Evolutionary conservation across 495 filamentous ascomycete genomes (phyloP).

Genomic region (Apiosordaria backusii): DNA sequence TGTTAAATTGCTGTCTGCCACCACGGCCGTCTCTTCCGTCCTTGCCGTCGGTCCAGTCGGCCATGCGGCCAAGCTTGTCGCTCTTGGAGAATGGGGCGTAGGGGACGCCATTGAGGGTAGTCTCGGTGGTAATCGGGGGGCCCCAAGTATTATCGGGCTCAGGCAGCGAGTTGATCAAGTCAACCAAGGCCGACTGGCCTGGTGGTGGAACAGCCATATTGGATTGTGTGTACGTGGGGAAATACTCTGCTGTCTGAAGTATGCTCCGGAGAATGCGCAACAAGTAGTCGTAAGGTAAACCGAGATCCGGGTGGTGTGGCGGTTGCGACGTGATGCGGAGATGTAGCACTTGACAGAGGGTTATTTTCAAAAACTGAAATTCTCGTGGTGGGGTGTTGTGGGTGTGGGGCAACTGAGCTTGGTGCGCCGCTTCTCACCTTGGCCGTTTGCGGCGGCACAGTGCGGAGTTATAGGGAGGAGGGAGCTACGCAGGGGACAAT

Average conservation of each 20-base stretch:
- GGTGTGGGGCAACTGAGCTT: constrained; percentile 10
- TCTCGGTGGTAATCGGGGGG: constrained; percentile 73
- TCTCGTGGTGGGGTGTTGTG: constrained; percentile 12
- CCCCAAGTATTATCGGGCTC: constrained; percentile 75
- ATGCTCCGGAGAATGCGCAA: background rate
- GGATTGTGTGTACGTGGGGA: background rate
- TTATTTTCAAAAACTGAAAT: constrained; percentile 11
- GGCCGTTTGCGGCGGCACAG: background rate
- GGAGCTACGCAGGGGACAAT: background rate
- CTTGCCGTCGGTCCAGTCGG: constrained; percentile 98
- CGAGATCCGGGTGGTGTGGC: background rate
- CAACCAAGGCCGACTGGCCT: constrained; percentile 42
- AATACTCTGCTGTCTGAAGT: background rate
- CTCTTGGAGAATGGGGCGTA: constrained; percentile 98
- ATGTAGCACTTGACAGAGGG: background rate
- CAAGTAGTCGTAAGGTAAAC: background rate
- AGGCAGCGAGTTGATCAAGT: constrained; percentile 56
- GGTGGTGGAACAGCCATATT: constrained; percentile 28
- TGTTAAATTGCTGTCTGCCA: constrained; percentile 81
- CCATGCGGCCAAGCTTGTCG: constrained; percentile 98
- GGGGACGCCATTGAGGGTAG: constrained; percentile 86
- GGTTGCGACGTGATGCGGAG: background rate
- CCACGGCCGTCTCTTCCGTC: constrained; percentile 70
- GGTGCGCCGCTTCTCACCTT: background rate
- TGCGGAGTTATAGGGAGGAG: background rate